These are phyloP conservation scores for Emericellopsis terricola DNA, from an alignment of 495 filamentous ascomycete species.

Conservation along the genomic window DNA sequence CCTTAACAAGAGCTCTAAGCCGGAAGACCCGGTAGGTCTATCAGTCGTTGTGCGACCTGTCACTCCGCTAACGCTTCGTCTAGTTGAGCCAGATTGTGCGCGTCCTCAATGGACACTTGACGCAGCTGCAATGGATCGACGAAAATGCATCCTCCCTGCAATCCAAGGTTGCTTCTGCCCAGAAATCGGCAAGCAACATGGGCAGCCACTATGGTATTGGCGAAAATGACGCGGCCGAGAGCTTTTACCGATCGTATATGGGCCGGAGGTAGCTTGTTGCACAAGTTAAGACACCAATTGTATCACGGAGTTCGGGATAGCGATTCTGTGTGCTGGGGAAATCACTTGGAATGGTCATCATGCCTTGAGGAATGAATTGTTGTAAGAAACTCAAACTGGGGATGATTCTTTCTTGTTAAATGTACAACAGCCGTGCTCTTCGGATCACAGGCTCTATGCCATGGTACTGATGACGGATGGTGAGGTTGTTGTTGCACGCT, in stretches of 20 bases:
- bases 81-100: conserved; percentile 86
- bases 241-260: conserved; percentile 68
- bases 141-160: conserved; percentile 62
- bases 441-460: not conserved
- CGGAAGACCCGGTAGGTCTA: conserved; percentile 86
- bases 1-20: conserved; percentile 71
- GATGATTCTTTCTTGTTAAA: too few relatives aligned
- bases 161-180: conserved; percentile 57
- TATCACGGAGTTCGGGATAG: too few relatives aligned
- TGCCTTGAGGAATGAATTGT: conserved; percentile 3
- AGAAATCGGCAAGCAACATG: conserved; percentile 53
- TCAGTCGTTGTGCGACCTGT: too few relatives aligned
- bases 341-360: too few relatives aligned
- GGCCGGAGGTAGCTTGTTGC: conserved; percentile 41
- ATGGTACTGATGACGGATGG: not conserved
- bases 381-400: conserved; percentile 2
- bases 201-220: conserved; percentile 38
- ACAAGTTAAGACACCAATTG: too few relatives aligned
- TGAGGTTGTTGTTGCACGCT: not conserved
- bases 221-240: conserved; percentile 51
- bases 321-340: too few relatives aligned
- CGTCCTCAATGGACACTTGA: conserved; percentile 81
- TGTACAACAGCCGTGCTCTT: too few relatives aligned
- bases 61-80: not conserved
- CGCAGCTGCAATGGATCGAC: conserved; percentile 81